Evolutionary conservation across 139 green algal species (phyloP).

Genomic region (Tetratostichococcus sp.): DNA sequence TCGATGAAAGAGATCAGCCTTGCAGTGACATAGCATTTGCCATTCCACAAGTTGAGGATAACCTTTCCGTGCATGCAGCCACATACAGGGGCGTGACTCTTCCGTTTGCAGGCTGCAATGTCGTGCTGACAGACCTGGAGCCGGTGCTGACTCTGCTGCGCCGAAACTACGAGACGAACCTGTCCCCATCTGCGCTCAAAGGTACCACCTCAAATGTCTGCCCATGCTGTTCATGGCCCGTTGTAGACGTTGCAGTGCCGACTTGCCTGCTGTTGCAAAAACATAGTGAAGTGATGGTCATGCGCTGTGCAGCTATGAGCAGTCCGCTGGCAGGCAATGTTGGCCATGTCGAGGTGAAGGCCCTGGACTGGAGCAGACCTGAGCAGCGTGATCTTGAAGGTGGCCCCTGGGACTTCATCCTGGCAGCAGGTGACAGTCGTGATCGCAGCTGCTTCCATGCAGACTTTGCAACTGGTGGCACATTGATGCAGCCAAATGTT

Average conservation of each 20-base stretch:
- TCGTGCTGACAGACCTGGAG: slow-evolving; percentile 68
- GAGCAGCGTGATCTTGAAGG: slow-evolving; percentile 22
- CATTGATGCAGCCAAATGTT: neutral
- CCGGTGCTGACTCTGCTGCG: slow-evolving; percentile 64
- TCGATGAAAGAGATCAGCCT: too few relatives aligned
- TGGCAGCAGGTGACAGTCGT: slow-evolving; percentile 42
- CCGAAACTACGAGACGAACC: slow-evolving; percentile 73
- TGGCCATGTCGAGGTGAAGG: slow-evolving; percentile 53
- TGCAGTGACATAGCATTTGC: slow-evolving; percentile 57
- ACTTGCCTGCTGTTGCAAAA: neutral
- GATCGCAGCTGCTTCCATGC: neutral
- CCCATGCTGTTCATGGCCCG: too few relatives aligned
- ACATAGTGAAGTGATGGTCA: slow-evolving; percentile 7
- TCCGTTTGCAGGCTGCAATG: slow-evolving; percentile 41
- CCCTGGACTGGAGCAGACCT: slow-evolving; percentile 71
- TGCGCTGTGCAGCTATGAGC: slow-evolving; percentile 7
- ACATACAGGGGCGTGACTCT: neutral
- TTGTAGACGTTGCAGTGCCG: too few relatives aligned
- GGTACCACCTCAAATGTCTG: too few relatives aligned
- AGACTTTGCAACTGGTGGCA: too few relatives aligned
- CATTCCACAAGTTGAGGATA: neutral
- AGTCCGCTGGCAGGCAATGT: slow-evolving; percentile 5
- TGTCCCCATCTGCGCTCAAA: slow-evolving; percentile 46
- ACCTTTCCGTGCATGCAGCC: neutral
- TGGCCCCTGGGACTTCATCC: slow-evolving; percentile 68